A percentile compares a stretch with the other conserved stretches of the same genome.
These are phyloP conservation scores for Cinnamomum micranthum DNA, from an alignment of 164 flowering plant species.

Conservation along the genomic window DNA sequence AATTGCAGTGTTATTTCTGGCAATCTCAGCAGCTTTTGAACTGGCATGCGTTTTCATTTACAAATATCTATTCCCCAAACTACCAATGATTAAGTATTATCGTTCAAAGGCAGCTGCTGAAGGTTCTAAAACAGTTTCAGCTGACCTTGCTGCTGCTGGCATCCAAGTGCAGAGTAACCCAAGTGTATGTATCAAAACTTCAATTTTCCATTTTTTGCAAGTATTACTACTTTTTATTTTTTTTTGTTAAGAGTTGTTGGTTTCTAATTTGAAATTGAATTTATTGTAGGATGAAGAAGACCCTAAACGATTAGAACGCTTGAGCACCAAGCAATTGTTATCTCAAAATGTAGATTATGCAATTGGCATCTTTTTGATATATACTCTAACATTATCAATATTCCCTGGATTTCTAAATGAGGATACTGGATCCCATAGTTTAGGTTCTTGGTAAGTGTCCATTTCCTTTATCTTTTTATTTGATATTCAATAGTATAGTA, in stretches of 20 bases:
- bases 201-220: background rate
- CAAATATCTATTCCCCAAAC: slow-evolving; percentile 56
- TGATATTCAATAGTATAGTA: background rate
- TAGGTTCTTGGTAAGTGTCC: slow-evolving; percentile 35
- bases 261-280: background rate
- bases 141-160: slow-evolving; percentile 78
- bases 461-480: background rate
- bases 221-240: background rate
- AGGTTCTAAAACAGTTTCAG: slow-evolving; percentile 72
- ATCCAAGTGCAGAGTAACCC: slow-evolving; percentile 22
- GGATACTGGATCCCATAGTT: slow-evolving; percentile 66
- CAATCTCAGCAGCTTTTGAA: slow-evolving; percentile 51
- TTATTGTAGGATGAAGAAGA: slow-evolving; percentile 39
- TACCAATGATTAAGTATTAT: slow-evolving; percentile 66
- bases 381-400: slow-evolving; percentile 60
- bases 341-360: slow-evolving; percentile 57
- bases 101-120: slow-evolving; percentile 74
- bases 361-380: slow-evolving; percentile 48
- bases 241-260: background rate
- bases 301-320: slow-evolving; percentile 28
- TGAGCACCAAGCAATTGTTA: slow-evolving; percentile 56
- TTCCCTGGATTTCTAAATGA: slow-evolving; percentile 83
- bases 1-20: slow-evolving; percentile 60
- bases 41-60: slow-evolving; percentile 60
- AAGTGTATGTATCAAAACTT: slow-evolving; percentile 11